phyloP scores from a whole-genome alignment of 176 grass and related monocot genomes.

The Rhynchospora tenuis region DNA sequence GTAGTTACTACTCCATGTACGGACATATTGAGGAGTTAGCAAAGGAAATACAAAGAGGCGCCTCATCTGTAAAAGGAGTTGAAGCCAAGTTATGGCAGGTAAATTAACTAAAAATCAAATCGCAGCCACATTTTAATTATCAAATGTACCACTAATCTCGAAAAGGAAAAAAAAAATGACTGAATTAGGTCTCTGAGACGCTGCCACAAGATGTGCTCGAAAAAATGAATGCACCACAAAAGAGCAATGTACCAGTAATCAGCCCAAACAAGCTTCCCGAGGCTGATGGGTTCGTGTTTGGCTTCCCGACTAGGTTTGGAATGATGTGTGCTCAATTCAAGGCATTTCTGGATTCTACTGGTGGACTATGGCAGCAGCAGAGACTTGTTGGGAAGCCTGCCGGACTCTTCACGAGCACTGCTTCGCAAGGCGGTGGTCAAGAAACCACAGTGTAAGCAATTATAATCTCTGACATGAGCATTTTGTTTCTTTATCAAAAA shows the following conservation, averaged over 20 bases:
- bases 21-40: conserved; percentile 82
- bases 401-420: conserved; percentile 29
- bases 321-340: conserved; percentile 60
- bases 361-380: conserved; percentile 44
- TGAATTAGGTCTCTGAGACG: conserved; percentile 36
- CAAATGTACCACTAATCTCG: not conserved
- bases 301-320: conserved; percentile 49
- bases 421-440: conserved; percentile 39
- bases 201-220: conserved; percentile 33
- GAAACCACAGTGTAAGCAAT: conserved; percentile 40
- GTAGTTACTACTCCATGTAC: conserved; percentile 79
- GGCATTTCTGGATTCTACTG: conserved; percentile 50
- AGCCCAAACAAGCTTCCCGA: conserved; percentile 33
- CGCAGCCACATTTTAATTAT: not conserved
- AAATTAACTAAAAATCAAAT: conserved; percentile 17
- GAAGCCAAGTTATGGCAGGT: conserved; percentile 90
- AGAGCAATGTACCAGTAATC: conserved; percentile 39
- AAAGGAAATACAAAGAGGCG: conserved; percentile 77
- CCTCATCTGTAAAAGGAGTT: conserved; percentile 61
- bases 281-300: conserved; percentile 42
- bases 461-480: not conserved
- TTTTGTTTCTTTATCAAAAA: not conserved
- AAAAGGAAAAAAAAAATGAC: not conserved
- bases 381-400: conserved; percentile 40
- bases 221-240: conserved; percentile 36